Evolutionary conservation across 441 rosid genomes (phyloP).

Genomic region (Populus trichocarpa): DNA sequence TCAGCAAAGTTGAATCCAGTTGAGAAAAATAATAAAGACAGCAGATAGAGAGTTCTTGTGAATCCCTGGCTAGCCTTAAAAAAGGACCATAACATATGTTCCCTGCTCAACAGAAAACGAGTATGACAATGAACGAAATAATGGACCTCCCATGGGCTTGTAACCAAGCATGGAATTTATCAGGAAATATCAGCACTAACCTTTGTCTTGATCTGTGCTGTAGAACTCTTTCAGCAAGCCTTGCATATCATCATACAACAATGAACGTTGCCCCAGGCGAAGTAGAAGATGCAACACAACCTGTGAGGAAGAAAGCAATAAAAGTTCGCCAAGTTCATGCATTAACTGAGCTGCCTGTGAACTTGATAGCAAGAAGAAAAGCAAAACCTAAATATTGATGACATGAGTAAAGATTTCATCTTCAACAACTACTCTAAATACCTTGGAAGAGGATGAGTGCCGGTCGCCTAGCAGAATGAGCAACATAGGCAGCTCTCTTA

Average conservation of each 20-base stretch:
- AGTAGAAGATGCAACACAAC: slow-evolving; percentile 70
- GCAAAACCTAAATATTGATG: neutral
- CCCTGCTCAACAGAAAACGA: slow-evolving; percentile 41
- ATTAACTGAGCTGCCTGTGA: neutral
- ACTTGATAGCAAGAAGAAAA: neutral
- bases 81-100: slow-evolving; percentile 60
- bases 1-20: slow-evolving; percentile 49
- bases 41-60: slow-evolving; percentile 66
- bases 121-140: slow-evolving; percentile 11
- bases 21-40: slow-evolving; percentile 72
- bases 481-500: slow-evolving; percentile 63
- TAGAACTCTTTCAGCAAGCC: slow-evolving; percentile 50
- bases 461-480: slow-evolving; percentile 58
- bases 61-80: slow-evolving; percentile 57
- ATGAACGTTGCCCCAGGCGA: slow-evolving; percentile 57
- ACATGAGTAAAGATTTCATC: slow-evolving; percentile 5
- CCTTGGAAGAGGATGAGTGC: slow-evolving; percentile 63
- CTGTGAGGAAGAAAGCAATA: slow-evolving; percentile 35
- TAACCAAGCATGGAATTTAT: slow-evolving; percentile 15
- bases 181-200: slow-evolving; percentile 31
- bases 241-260: slow-evolving; percentile 47
- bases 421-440: slow-evolving; percentile 23
- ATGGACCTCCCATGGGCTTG: slow-evolving; percentile 15
- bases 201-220: slow-evolving; percentile 44
- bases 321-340: neutral